phyloP scores from a whole-genome alignment of 2,329 filamentous ascomycete species.

The Magnaporthales sp. region DNA sequence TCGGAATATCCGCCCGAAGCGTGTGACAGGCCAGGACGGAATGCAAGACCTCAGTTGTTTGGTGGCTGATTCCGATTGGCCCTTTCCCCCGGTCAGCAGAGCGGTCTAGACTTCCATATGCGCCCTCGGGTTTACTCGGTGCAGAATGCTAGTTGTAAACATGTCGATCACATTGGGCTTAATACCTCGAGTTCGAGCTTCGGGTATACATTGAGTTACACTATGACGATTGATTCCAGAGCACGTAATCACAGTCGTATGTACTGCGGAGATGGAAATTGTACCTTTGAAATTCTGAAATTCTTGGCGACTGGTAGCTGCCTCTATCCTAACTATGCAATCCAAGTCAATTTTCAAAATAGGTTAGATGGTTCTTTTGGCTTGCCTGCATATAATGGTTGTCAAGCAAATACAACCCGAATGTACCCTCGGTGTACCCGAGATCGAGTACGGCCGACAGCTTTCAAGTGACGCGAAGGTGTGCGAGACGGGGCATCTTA shows the following conservation, averaged over 20 bases:
- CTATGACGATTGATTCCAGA: background rate
- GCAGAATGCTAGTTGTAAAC: background rate
- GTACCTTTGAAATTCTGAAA: background rate
- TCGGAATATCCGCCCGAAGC: background rate
- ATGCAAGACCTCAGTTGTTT: background rate
- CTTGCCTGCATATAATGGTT: background rate
- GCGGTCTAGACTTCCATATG: background rate
- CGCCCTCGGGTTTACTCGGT: background rate
- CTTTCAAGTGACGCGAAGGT: background rate
- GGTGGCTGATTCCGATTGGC: background rate
- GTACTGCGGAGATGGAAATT: background rate
- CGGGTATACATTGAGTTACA: background rate
- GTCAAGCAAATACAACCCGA: too few relatives aligned
- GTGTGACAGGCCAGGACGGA: background rate
- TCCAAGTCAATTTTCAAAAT: background rate
- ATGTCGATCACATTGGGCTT: background rate
- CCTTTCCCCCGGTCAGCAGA: background rate
- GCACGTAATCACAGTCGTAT: background rate
- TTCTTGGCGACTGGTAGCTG: background rate
- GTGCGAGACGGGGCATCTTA: background rate
- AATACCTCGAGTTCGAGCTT: background rate
- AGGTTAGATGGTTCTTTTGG: background rate
- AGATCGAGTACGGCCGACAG: background rate
- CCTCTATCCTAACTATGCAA: background rate
- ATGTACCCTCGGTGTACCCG: background rate